Percentiles rank a stretch among this genome's conserved stretches.
phyloP scores from a whole-genome alignment of 805 yeast species.

The Starmerella kuoi region DNA sequence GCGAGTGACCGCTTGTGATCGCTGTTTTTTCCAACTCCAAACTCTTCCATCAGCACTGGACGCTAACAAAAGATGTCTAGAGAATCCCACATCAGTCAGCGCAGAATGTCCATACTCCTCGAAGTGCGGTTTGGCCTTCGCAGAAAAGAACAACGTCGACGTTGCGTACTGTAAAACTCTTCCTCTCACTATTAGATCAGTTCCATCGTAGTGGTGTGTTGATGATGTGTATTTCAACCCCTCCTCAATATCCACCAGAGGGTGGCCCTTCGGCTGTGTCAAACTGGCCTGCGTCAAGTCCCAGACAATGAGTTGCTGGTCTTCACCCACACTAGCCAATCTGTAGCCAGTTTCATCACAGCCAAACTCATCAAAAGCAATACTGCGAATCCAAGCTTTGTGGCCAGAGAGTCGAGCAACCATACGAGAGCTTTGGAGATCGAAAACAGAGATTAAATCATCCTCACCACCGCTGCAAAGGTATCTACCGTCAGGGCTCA shows the following conservation, averaged over 20 bases:
- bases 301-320: slow-evolving; percentile 41
- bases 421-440: slow-evolving; percentile 25
- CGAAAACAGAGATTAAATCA: slow-evolving; percentile 38
- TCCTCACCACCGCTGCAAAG: slow-evolving; percentile 44
- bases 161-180: slow-evolving; percentile 23
- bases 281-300: slow-evolving; percentile 41
- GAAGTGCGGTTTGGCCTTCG: slow-evolving; percentile 21
- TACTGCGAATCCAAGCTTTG: slow-evolving; percentile 39
- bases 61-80: slow-evolving; percentile 20
- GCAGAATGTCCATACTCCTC: slow-evolving; percentile 24
- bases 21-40: slow-evolving; percentile 26
- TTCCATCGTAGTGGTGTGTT: slow-evolving; percentile 4
- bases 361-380: slow-evolving; percentile 35
- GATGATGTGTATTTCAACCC: slow-evolving; percentile 4
- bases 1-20: not conserved
- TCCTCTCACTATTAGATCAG: slow-evolving; percentile 18
- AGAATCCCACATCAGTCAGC: slow-evolving; percentile 24
- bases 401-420: slow-evolving; percentile 40
- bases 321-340: slow-evolving; percentile 45
- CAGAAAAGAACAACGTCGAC: slow-evolving; percentile 24
- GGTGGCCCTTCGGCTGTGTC: slow-evolving; percentile 14
- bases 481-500: slow-evolving; percentile 44
- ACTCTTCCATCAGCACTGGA: slow-evolving; percentile 28
- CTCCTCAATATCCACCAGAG: not conserved
- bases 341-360: slow-evolving; percentile 31